phyloP scores from a whole-genome alignment of 805 yeast species.

The Priceomyces carsonii region DNA sequence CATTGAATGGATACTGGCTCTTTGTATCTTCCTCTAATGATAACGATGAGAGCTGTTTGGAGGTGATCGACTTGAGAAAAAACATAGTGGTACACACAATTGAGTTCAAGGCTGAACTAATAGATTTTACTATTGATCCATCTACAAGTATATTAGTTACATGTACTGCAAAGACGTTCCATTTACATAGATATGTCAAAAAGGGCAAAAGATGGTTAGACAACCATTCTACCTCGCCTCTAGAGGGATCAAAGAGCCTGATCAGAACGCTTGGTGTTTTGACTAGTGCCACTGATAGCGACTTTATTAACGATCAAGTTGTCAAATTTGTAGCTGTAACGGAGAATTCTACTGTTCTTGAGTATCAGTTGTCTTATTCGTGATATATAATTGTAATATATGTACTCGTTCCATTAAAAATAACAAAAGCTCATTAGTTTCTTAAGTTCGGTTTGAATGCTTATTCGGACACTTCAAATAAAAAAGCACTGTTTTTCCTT shows the following conservation, averaged over 20 bases:
- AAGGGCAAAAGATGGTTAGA: conserved; percentile 39
- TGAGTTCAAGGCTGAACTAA: conserved; percentile 18
- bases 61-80: conserved; percentile 54
- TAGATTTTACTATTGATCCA: conserved; percentile 33
- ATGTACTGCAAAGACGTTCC: conserved; percentile 17
- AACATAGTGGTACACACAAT: conserved; percentile 24
- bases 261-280: conserved; percentile 8
- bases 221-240: conserved; percentile 6
- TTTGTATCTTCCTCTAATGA: conserved; percentile 29
- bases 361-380: conserved; percentile 11
- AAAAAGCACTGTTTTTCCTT: too few species aligned
- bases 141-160: conserved; percentile 35
- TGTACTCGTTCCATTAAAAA: too few species aligned
- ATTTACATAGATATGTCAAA: conserved; percentile 38
- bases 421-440: too few species aligned
- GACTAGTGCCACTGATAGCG: conserved; percentile 12
- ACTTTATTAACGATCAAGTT: conserved; percentile 9
- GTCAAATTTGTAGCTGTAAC: conserved; percentile 12
- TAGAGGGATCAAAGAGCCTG: conserved; percentile 7
- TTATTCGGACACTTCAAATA: too few species aligned
- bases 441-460: too few species aligned
- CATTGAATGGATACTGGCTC: conserved; percentile 67
- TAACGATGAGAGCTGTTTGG: conserved; percentile 22
- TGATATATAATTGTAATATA: too few species aligned
- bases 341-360: conserved; percentile 13